Evolutionary conservation across 257 asterid species (phyloP), one percentile per base, ranked within the genome.

Genomic region (Capsicum baccatum): DNA sequence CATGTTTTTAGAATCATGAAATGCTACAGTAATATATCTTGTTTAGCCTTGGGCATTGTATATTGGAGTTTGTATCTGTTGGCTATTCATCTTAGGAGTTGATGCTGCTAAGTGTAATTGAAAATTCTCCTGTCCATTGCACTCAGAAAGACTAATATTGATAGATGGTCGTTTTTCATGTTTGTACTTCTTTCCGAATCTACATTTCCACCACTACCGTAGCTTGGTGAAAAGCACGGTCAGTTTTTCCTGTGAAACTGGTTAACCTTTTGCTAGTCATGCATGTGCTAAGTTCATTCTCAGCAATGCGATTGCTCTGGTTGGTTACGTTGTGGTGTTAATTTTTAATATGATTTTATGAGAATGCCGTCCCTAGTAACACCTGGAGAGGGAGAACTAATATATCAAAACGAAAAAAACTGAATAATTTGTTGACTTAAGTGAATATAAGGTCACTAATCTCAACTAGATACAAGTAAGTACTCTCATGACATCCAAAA

Each of bases 1-100:
- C 76, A n/a, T 13, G 76, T 79, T 70, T 8, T 55, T 54, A 78
- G 50, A 74, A 54, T 78, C 50, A 52, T 15, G 81, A 26, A 78
- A 33, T 54, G 64, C 81, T 26, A 54, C 64, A 26, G 26, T 26
- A 54, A 26, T 33, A 21, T 50, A 15, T 54, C 9, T 39, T 78
- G 50, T 78, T 1, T 26, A 54, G 64, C 26, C 48, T 76, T 76
- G n/a, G 21, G 26, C 14, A 52, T 54, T 52, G 9, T 78, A 78
- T 54, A 33, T 54, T 15, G 14, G 14, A 78, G 82, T 78, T 50
- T 6, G 48, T 54, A 54, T 54, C 14, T 13, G 63, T 78, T 64
- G 2, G 10, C n/a, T 64, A 3, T 52, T 52, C 6, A 42, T 52
- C 81, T 3, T 74, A 6, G 42, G 21, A 33, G 13, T 47, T 47